Conservation (phyloP, 768 basidiomycete genomes). For the Xerocomellus chrysenteron region DNA sequence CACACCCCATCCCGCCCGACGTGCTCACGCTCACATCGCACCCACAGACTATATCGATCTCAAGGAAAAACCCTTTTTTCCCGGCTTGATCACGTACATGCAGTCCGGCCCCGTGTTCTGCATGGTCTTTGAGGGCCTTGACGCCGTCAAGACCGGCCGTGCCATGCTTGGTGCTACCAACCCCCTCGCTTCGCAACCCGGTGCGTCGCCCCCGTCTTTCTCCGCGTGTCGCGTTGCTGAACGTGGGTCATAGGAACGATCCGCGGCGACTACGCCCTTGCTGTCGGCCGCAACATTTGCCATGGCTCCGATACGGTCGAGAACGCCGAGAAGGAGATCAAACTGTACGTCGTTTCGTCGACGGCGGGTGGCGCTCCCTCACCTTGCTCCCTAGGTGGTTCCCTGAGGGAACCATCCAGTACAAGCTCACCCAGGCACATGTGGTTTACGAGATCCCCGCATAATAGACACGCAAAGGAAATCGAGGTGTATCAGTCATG, state of each 20-base stretch:
- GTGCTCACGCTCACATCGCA: background rate
- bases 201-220: conserved; percentile 41
- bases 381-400: conserved; percentile 65
- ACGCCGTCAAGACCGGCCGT: conserved; percentile 94
- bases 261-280: conserved; percentile 93
- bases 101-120: conserved; percentile 91
- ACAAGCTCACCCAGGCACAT: conserved; percentile 56
- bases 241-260: conserved; percentile 65
- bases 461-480: conserved; percentile 16
- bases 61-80: conserved; percentile 93
- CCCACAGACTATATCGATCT: conserved; percentile 90
- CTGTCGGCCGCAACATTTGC: conserved; percentile 93
- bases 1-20: background rate
- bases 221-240: conserved; percentile 3
- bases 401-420: conserved; percentile 81
- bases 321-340: conserved; percentile 92
- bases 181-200: conserved; percentile 85
- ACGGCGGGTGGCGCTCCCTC: conserved; percentile 1
- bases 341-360: conserved; percentile 55
- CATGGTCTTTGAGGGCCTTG: conserved; percentile 94
- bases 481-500: background rate
- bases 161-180: conserved; percentile 96
- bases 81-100: conserved; percentile 96
- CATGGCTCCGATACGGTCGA: conserved; percentile 90
- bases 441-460: conserved; percentile 69